A percentile compares a stretch with the other conserved stretches of the same genome.
Conservation (phyloP, 164 flowering plant species). For the Nymphaea colorata region DNA sequence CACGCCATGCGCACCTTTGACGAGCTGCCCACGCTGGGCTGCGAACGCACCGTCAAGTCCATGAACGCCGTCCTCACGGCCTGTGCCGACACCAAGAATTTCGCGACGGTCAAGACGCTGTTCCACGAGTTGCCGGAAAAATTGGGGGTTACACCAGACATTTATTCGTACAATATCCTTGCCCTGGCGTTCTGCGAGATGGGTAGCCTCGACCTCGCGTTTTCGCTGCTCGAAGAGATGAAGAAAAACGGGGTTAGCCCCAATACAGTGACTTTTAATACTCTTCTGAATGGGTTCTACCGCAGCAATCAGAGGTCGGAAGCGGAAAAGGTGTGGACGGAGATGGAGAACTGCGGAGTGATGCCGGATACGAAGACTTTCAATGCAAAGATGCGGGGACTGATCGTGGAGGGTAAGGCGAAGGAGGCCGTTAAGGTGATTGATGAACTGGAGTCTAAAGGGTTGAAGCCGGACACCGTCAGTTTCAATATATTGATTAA, state of each 20-base stretch:
- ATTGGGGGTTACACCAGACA: constrained; percentile 19
- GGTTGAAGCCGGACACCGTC: constrained; percentile 5
- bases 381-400: constrained; percentile 22
- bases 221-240: constrained; percentile 28
- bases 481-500: constrained; percentile 9
- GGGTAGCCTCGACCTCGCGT: constrained; percentile 27
- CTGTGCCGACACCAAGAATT: constrained; percentile 19
- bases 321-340: constrained; percentile 27
- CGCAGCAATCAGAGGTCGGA: constrained; percentile 14
- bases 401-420: constrained; percentile 12
- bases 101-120: constrained; percentile 17
- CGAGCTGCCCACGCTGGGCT: constrained; percentile 35
- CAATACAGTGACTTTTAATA: constrained; percentile 28
- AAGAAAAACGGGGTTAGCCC: constrained; percentile 23
- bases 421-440: constrained; percentile 24
- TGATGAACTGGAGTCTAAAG: constrained; percentile 15
- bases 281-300: constrained; percentile 25
- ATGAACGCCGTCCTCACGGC: constrained; percentile 42
- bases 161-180: constrained; percentile 28
- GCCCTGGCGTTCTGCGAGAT: constrained; percentile 25
- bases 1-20: constrained; percentile 43
- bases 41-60: constrained; percentile 24
- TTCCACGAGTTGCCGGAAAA: constrained; percentile 20
- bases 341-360: constrained; percentile 22
- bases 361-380: constrained; percentile 20